Conservation (phyloP, 2,329 filamentous ascomycete species). For the Cryoendolithus antarcticus region DNA sequence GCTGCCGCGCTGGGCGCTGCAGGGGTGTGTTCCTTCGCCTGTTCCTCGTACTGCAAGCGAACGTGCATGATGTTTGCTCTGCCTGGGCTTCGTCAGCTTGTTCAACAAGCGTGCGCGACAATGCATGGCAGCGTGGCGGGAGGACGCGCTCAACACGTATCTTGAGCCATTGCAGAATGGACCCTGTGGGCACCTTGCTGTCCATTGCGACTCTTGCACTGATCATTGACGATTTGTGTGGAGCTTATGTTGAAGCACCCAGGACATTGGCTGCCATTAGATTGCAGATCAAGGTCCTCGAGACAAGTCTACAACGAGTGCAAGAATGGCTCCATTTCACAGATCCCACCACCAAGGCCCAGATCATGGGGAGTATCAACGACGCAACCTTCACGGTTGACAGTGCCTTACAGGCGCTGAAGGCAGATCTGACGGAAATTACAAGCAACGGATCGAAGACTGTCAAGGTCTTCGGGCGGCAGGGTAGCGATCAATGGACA, state of each 20-base stretch:
- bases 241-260: neutral
- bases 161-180: neutral
- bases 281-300: slow-evolving; percentile 5
- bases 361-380: slow-evolving; percentile 6
- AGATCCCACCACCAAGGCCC: slow-evolving; percentile 5
- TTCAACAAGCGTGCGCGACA: no score
- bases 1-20: no score
- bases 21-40: no score
- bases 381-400: slow-evolving; percentile 8
- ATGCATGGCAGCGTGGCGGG: no score
- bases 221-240: neutral
- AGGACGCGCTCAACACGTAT: no score
- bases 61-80: no score
- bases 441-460: neutral
- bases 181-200: neutral
- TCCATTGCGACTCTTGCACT: neutral
- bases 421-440: slow-evolving; percentile 5
- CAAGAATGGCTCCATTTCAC: slow-evolving; percentile 12
- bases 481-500: slow-evolving; percentile 2
- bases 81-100: no score
- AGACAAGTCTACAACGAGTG: slow-evolving; percentile 5
- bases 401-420: slow-evolving; percentile 6
- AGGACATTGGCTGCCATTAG: slow-evolving; percentile 2
- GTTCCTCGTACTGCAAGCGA: no score
- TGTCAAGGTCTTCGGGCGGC: slow-evolving; percentile 3